phyloP scores from a whole-genome alignment of 345 rosid species.

The Bretschneidera sinensis region DNA sequence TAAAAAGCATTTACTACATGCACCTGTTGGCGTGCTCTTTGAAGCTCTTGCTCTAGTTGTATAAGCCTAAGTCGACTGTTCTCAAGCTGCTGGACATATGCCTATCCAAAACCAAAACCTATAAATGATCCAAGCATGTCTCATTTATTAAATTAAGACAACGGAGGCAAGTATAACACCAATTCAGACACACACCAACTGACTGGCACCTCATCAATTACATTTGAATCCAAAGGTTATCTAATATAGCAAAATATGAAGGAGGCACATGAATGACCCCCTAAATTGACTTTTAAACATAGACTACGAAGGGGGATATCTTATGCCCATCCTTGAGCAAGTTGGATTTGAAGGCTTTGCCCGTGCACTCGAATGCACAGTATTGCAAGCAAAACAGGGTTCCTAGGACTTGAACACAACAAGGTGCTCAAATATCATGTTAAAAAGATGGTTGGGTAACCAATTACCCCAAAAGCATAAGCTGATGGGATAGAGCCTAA shows the following conservation, averaged over 20 bases:
- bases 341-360: too few relatives aligned
- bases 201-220: background rate
- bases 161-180: slow-evolving; percentile 2
- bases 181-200: background rate
- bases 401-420: too few relatives aligned
- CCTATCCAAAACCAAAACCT: slow-evolving; percentile 62
- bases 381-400: too few relatives aligned
- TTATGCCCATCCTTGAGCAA: too few relatives aligned
- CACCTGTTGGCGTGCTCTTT: slow-evolving; percentile 77
- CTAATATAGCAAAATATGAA: background rate
- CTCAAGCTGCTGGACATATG: slow-evolving; percentile 94
- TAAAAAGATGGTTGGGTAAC: too few relatives aligned
- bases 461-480: too few relatives aligned
- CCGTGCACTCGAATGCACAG: too few relatives aligned
- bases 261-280: background rate
- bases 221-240: background rate
- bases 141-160: slow-evolving; percentile 16
- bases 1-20: background rate
- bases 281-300: background rate
- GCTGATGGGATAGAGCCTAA: too few relatives aligned
- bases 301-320: background rate
- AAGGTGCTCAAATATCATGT: too few relatives aligned
- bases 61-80: slow-evolving; percentile 56
- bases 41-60: slow-evolving; percentile 84
- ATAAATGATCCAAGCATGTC: slow-evolving; percentile 37